These are phyloP conservation scores for Thermomyces lanuginosus DNA, from an alignment of 2,329 filamentous ascomycete species.

Conservation along the genomic window DNA sequence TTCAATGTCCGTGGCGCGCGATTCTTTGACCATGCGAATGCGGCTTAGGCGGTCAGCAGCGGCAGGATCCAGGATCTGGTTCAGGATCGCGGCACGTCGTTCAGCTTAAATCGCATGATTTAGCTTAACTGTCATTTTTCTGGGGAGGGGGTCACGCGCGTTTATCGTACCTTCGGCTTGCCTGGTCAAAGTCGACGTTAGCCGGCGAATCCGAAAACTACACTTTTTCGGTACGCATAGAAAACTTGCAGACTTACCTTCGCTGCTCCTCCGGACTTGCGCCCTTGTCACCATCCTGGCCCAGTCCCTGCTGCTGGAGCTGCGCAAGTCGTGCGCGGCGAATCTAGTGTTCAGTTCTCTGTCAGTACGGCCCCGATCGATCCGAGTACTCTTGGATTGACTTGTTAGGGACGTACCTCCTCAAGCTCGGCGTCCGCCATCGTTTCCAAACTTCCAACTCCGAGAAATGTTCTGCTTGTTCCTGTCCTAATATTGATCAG, in stretches of 20 bases:
- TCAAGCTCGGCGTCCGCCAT: conserved; percentile 54
- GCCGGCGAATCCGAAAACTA: not conserved
- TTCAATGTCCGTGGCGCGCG: conserved; percentile 77
- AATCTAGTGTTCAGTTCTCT: too few species aligned
- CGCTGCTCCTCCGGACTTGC: conserved; percentile 48
- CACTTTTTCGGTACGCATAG: not conserved
- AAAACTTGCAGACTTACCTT: conserved; percentile 33
- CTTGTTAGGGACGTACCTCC: conserved; percentile 29
- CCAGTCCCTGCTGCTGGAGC: conserved; percentile 54
- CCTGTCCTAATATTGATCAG: too few species aligned
- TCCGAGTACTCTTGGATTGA: not conserved
- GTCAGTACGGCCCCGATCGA: not conserved
- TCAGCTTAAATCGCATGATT: too few species aligned
- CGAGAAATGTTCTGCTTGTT: too few species aligned
- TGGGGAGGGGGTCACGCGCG: not conserved
- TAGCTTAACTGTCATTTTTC: too few species aligned
- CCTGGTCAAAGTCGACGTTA: not conserved
- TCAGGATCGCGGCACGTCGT: conserved; percentile 43
- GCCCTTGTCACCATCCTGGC: conserved; percentile 32
- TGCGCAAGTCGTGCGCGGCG: conserved; percentile 83
- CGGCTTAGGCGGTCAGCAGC: conserved; percentile 84
- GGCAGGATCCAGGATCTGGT: conserved; percentile 86
- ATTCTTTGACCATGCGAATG: conserved; percentile 89
- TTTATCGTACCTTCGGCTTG: conserved; percentile 5
- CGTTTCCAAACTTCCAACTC: conserved; percentile 6